Evolutionary conservation across 768 basidiomycete species (phyloP), one percentile per base, ranked within the genome.

Genomic region (Tubosaeta sp.): DNA sequence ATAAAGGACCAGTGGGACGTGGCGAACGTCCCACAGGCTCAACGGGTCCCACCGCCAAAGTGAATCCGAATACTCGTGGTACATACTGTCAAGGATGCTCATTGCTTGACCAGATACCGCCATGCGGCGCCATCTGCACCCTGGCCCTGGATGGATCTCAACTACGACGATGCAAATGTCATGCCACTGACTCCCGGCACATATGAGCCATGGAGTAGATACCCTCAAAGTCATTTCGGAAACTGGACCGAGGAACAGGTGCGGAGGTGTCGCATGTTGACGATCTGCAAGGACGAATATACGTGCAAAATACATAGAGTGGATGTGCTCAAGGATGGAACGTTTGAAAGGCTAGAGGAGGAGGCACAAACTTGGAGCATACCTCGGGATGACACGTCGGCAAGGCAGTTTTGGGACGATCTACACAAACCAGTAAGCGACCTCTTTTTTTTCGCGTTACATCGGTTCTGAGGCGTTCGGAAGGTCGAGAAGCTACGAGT

Each of bases 181-280:
- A 19, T 21, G 4, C 47, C 47, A 0, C 47, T 54, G 9, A 2
- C 56, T 50, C 8, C 36, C 11, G 10, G 18, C 11, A 11, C 11
- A 0, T 4, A 19, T 22, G 38, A 52, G 11, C 44, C n/a, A 3
- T 76, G 74, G 74, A 31, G 47, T 6, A 43, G 47, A 52, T 82
- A 82, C 56, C 80, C 81, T 0, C 75, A 79, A 50, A 73, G n/a
- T 13, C 25, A n/a, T 11, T 83, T 77, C 51, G 76, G 76, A 10
- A 83, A 81, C 51, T 81, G 82, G 82, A 79, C 76, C 0, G 59
- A 59, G 11, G 61, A 60, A 8, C 81, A 82, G 44, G 69, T 74
- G n/a, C 1, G 32, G 0, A 59, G 66, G 41, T 71, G 70, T 39
- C 57, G 61, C 48, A 73, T 76, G 66, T 27, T 68, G 51, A 48